A percentile compares a stretch with the other conserved stretches of the same genome.
Evolutionary conservation across 192 early-diverging fungal genomes (phyloP).

Genomic region (Coemansia furcata): DNA sequence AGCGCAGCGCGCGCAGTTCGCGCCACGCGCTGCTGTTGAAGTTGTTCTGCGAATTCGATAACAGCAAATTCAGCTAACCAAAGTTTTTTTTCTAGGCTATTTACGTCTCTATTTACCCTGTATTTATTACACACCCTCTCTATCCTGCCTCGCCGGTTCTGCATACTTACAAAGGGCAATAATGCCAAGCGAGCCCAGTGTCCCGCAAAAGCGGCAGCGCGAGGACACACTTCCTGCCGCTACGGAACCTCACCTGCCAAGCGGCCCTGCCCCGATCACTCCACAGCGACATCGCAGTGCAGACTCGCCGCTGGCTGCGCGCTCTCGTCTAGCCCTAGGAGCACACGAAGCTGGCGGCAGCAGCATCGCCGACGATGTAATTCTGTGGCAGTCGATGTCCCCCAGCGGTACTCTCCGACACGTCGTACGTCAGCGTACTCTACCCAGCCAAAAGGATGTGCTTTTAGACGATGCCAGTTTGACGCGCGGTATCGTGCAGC

Average conservation of each 20-base stretch:
- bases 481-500: constrained; percentile 36
- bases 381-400: constrained; percentile 48
- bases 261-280: constrained; percentile 3
- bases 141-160: neutral
- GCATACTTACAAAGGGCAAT: neutral
- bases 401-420: constrained; percentile 39
- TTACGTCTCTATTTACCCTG: neutral
- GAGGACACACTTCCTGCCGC: constrained; percentile 3
- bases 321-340: neutral
- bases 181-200: neutral
- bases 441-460: constrained; percentile 4
- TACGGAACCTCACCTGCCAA: neutral
- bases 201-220: constrained; percentile 25
- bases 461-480: constrained; percentile 13
- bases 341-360: neutral
- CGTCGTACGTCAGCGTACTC: constrained; percentile 31
- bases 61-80: neutral
- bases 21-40: neutral
- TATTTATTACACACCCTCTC: neutral
- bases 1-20: neutral
- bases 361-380: constrained; percentile 13
- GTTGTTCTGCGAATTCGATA: neutral
- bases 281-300: constrained; percentile 31
- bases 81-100: neutral
- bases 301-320: constrained; percentile 17